These are phyloP conservation scores for Ochetophila trinervis DNA, from an alignment of 306 rosid species.

Conservation along the genomic window DNA sequence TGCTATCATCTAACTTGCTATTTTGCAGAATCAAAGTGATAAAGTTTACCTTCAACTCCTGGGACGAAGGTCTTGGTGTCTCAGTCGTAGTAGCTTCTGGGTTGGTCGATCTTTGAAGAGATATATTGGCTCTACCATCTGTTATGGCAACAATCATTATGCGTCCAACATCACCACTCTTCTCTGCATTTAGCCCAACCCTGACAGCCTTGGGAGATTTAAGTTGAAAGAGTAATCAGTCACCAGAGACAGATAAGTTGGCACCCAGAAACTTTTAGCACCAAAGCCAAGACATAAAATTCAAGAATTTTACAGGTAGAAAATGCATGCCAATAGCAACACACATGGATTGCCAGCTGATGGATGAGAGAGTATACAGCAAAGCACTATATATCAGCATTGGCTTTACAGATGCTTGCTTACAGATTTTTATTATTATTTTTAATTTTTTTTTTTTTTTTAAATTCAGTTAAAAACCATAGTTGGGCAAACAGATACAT, in stretches of 20 bases:
- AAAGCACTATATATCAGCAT: too few species aligned
- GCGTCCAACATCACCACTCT: slow-evolving; percentile 96
- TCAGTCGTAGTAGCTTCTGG: slow-evolving; percentile 75
- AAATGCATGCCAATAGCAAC: not conserved
- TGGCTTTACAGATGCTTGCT: too few species aligned
- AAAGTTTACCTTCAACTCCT: slow-evolving; percentile 76
- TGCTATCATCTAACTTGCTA: not conserved
- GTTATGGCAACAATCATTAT: slow-evolving; percentile 94
- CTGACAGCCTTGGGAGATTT: slow-evolving; percentile 68
- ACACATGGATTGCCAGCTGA: not conserved
- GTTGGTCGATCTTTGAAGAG: slow-evolving; percentile 82
- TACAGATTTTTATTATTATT: not conserved
- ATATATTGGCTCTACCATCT: slow-evolving; percentile 96
- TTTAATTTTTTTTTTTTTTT: slow-evolving; percentile 2
- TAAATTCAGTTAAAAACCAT: slow-evolving; percentile 16
- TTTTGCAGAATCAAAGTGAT: slow-evolving; percentile 18
- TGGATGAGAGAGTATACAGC: too few species aligned
- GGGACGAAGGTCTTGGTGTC: slow-evolving; percentile 70
- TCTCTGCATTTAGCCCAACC: slow-evolving; percentile 97
- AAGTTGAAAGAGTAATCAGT: slow-evolving; percentile 28
- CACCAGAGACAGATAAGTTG: not conserved
- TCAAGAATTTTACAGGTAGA: not conserved
- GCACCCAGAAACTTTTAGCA: not conserved
- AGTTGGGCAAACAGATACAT: slow-evolving; percentile 14
- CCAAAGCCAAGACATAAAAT: not conserved